A percentile compares a stretch with the other conserved stretches of the same genome.
Evolutionary conservation across 2,329 filamentous ascomycete species (phyloP).

Genomic region (Graphium sp.): DNA sequence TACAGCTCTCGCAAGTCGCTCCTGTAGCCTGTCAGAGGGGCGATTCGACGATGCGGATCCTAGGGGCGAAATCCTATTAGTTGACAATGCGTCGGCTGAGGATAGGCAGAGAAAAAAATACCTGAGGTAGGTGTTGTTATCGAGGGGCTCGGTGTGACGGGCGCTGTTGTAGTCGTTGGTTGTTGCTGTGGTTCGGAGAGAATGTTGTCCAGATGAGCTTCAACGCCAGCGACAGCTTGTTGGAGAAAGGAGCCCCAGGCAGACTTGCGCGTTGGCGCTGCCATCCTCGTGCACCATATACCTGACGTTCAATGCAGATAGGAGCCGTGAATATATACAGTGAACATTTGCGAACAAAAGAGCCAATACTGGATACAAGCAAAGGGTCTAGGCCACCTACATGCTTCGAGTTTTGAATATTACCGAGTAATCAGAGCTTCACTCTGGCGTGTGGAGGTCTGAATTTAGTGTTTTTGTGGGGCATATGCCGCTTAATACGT

Average conservation of each 20-base stretch:
- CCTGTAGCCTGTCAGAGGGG: constrained; percentile 71
- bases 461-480: too few relatives aligned
- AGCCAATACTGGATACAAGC: neutral
- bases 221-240: constrained; percentile 83
- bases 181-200: constrained; percentile 58
- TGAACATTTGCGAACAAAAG: neutral
- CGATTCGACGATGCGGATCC: constrained; percentile 44
- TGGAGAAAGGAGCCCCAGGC: constrained; percentile 65
- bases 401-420: too few relatives aligned
- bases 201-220: constrained; percentile 83
- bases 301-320: neutral
- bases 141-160: too few relatives aligned
- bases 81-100: too few relatives aligned
- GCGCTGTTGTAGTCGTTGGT: neutral
- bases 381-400: too few relatives aligned
- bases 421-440: too few relatives aligned
- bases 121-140: too few relatives aligned
- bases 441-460: too few relatives aligned
- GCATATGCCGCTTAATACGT: too few relatives aligned
- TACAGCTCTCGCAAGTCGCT: constrained; percentile 75
- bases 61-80: too few relatives aligned
- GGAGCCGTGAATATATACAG: neutral
- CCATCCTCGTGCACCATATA: neutral
- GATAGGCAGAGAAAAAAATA: too few relatives aligned
- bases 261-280: neutral